Percentiles rank a stretch among this genome's conserved stretches.
These are phyloP conservation scores for Lentinula guzmanii DNA, from an alignment of 768 basidiomycete genomes.

Conservation along the genomic window DNA sequence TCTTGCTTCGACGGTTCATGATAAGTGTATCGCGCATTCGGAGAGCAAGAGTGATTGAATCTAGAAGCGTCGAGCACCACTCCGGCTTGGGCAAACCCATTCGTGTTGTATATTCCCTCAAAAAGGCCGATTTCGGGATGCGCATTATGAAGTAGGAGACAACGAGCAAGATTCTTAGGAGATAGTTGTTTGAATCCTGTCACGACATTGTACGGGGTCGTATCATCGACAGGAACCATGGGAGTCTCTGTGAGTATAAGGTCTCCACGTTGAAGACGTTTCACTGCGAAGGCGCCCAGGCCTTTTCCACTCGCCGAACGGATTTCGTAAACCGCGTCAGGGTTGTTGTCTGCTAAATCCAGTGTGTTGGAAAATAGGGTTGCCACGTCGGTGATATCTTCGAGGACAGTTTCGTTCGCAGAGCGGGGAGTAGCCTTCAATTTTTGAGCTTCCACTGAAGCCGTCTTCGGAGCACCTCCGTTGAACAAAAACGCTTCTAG, in stretches of 20 bases:
- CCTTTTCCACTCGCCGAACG: not conserved
- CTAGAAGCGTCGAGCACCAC: slow-evolving; percentile 7
- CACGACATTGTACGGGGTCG: not conserved
- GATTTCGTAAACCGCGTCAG: not conserved
- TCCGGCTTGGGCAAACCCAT: slow-evolving; percentile 5
- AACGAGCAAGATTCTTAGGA: not conserved
- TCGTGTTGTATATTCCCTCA: slow-evolving; percentile 8
- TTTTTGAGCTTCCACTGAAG: not conserved
- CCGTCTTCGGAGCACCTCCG: not conserved
- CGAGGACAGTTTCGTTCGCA: not conserved
- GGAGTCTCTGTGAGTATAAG: slow-evolving; percentile 14
- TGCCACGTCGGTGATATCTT: not conserved
- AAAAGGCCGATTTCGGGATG: slow-evolving; percentile 2
- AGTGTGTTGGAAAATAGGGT: not conserved
- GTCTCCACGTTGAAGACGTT: slow-evolving; percentile 13
- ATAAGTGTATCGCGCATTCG: slow-evolving; percentile 19
- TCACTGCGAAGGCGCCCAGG: slow-evolving; percentile 14
- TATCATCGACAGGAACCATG: not conserved
- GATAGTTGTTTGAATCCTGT: not conserved
- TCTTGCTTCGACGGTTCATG: slow-evolving; percentile 7
- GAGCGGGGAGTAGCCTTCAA: not conserved
- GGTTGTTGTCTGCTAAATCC: not conserved
- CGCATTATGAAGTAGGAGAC: not conserved
- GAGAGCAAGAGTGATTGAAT: slow-evolving; percentile 18
- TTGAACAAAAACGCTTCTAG: not conserved